These are phyloP conservation scores for Larix kaempferi DNA, from an alignment of 75 land plant species.

Conservation along the genomic window DNA sequence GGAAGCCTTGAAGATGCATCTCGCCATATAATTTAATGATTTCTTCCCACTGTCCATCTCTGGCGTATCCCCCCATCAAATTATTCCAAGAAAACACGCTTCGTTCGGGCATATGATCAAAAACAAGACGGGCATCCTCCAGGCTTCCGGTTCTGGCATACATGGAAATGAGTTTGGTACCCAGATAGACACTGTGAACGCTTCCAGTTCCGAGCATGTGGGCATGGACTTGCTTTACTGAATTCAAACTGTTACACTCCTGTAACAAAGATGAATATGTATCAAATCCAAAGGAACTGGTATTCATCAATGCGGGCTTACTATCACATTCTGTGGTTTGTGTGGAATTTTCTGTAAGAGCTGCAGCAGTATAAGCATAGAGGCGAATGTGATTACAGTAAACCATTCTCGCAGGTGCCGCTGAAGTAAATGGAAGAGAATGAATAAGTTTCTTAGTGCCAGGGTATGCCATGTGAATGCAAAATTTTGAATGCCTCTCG, in stretches of 20 bases:
- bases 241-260: constrained; percentile 22
- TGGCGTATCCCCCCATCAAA: constrained; percentile 62
- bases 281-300: no score
- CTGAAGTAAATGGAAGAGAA: no score
- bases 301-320: no score
- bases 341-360: no score
- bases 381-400: no score
- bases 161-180: constrained; percentile 43
- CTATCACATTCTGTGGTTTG: no score
- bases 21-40: constrained; percentile 58
- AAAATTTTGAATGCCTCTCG: no score
- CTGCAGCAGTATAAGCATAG: no score
- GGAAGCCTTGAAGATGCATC: constrained; percentile 56
- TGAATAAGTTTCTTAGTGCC: no score
- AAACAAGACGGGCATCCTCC: constrained; percentile 52
- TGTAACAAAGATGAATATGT: constrained; percentile 21
- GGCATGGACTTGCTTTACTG: constrained; percentile 41
- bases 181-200: constrained; percentile 19
- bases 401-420: no score
- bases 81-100: constrained; percentile 55
- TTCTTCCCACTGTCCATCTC: constrained; percentile 38
- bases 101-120: constrained; percentile 46
- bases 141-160: constrained; percentile 29
- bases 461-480: no score
- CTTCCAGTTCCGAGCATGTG: constrained; percentile 42